Evolutionary conservation across 805 yeast species (phyloP).

Genomic region (Starmerella cellae): DNA sequence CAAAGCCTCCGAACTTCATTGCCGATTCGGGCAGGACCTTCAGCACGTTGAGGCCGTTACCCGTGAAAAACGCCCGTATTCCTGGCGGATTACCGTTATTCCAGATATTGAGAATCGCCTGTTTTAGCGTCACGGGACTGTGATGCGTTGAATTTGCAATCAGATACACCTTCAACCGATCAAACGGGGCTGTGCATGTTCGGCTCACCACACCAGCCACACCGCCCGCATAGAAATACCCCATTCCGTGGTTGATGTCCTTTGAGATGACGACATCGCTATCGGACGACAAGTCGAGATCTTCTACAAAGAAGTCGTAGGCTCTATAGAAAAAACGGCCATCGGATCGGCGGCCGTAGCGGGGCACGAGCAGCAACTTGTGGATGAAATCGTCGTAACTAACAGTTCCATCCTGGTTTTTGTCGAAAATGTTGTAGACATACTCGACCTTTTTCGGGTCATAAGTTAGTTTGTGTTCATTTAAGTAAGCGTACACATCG

Average conservation of each 20-base stretch:
- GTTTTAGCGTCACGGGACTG: conserved; percentile 47
- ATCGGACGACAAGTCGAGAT: conserved; percentile 70
- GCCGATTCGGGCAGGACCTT: conserved; percentile 96
- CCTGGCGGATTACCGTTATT: conserved; percentile 58
- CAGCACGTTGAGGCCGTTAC: conserved; percentile 83
- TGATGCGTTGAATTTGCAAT: conserved; percentile 49
- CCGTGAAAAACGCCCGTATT: conserved; percentile 74
- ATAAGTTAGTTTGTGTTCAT: conserved; percentile 41
- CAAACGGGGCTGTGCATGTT: conserved; percentile 95
- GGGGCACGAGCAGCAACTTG: conserved; percentile 69
- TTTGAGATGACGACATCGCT: conserved; percentile 81
- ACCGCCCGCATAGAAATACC: conserved; percentile 90
- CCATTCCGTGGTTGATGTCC: conserved; percentile 70
- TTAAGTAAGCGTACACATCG: conserved; percentile 44
- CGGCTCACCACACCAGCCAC: conserved; percentile 90
- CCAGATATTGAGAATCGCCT: conserved; percentile 72
- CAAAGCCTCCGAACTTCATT: conserved; percentile 93
- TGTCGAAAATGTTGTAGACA: conserved; percentile 45
- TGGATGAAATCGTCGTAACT: conserved; percentile 80
- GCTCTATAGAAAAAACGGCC: conserved; percentile 48
- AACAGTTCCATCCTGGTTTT: conserved; percentile 48
- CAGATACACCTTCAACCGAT: conserved; percentile 81
- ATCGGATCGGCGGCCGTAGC: conserved; percentile 31
- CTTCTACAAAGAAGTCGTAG: conserved; percentile 65
- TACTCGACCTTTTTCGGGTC: conserved; percentile 39